A percentile compares a stretch with the other conserved stretches of the same genome.
Evolutionary conservation across 495 filamentous ascomycete species (phyloP).

Genomic region (Xylaria nigripes): DNA sequence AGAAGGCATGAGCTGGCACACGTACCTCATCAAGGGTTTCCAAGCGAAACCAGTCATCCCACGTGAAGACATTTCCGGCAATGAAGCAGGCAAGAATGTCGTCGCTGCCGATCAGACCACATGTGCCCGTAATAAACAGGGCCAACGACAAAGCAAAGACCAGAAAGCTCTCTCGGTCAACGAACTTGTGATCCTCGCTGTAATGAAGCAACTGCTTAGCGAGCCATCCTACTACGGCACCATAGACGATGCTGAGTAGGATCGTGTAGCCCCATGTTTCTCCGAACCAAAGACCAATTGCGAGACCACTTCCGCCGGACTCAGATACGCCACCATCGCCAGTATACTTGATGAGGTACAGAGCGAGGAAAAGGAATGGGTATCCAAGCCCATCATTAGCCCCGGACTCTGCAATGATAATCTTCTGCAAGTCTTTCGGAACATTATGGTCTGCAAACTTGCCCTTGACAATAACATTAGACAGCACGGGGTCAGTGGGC

Average conservation of each 20-base stretch:
- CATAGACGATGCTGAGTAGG: conserved; percentile 69
- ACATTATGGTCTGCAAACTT: conserved; percentile 89
- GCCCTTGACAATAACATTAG: conserved; percentile 86
- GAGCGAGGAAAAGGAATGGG: conserved; percentile 76
- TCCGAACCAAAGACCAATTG: conserved; percentile 75
- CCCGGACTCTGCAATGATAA: conserved; percentile 85
- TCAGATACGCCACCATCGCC: conserved; percentile 41
- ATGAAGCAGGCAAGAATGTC: conserved; percentile 92
- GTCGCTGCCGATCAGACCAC: conserved; percentile 83
- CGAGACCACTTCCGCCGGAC: conserved; percentile 52
- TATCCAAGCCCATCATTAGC: conserved; percentile 93
- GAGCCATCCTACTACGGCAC: conserved; percentile 66
- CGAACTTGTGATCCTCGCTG: conserved; percentile 72
- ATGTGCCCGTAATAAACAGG: conserved; percentile 78
- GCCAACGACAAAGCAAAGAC: conserved; percentile 52
- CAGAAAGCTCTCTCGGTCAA: conserved; percentile 85
- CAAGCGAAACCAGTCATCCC: conserved; percentile 88
- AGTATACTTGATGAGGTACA: conserved; percentile 75
- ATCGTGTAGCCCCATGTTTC: conserved; percentile 86
- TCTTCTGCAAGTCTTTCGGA: conserved; percentile 69
- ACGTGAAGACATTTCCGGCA: conserved; percentile 84
- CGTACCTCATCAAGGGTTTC: conserved; percentile 69
- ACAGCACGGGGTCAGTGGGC: conserved; percentile 84
- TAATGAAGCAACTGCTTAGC: conserved; percentile 76
- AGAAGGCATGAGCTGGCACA: background rate